Evolutionary conservation across 2,329 filamentous ascomycete species (phyloP).

Genomic region (Lachnellula cervina): DNA sequence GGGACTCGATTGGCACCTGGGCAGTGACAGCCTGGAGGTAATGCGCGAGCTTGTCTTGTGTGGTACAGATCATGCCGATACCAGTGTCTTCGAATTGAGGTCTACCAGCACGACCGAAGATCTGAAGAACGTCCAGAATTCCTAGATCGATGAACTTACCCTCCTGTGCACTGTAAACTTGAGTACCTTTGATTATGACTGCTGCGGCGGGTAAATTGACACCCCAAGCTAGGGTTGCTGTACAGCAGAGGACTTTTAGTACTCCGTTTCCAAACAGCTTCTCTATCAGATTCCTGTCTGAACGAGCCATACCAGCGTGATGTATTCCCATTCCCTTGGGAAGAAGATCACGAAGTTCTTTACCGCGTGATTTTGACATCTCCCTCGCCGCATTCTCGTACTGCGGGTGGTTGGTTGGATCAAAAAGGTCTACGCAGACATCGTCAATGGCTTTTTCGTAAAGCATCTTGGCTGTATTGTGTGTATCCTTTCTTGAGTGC

Average conservation of each 20-base stretch:
- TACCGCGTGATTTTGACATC: constrained; percentile 78
- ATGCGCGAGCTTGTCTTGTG: constrained; percentile 85
- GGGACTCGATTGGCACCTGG: constrained; percentile 96
- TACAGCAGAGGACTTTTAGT: constrained; percentile 97
- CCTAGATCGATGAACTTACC: constrained; percentile 96
- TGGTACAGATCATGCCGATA: constrained; percentile 97
- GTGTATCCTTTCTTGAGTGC: constrained; percentile 90
- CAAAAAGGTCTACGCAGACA: constrained; percentile 74
- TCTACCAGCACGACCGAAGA: constrained; percentile 95
- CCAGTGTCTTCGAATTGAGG: constrained; percentile 97
- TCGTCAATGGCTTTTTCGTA: constrained; percentile 83
- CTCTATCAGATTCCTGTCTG: constrained; percentile 94
- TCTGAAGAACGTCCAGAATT: constrained; percentile 94
- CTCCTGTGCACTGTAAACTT: constrained; percentile 92
- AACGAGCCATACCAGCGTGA: constrained; percentile 92
- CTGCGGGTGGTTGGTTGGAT: constrained; percentile 70
- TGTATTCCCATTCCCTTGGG: constrained; percentile 91
- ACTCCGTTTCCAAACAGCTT: constrained; percentile 85
- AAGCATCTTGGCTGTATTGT: constrained; percentile 79
- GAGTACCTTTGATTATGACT: constrained; percentile 96
- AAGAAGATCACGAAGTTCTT: constrained; percentile 83
- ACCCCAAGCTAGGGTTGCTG: constrained; percentile 95
- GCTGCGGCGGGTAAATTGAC: constrained; percentile 96
- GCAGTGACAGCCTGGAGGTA: constrained; percentile 92
- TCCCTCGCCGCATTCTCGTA: constrained; percentile 78